A percentile compares a stretch with the other conserved stretches of the same genome.
These are phyloP conservation scores for Pythium brachiatum DNA, from an alignment of 352 stramenopile genomes.

Conservation along the genomic window DNA sequence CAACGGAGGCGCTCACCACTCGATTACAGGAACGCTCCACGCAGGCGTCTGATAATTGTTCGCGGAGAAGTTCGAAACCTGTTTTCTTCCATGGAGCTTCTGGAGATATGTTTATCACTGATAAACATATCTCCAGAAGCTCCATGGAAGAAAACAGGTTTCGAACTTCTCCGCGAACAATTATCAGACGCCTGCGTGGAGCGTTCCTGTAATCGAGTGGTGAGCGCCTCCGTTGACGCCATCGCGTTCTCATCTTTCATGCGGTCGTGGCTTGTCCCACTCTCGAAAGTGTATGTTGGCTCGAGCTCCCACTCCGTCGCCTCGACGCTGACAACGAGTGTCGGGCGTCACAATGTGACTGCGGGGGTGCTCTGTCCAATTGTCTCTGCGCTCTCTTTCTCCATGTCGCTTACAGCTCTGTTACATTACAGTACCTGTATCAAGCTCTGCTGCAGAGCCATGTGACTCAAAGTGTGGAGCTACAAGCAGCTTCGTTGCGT, in stretches of 20 bases:
- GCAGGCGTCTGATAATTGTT: neutral
- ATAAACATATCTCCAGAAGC: too few relatives aligned
- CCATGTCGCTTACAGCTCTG: neutral
- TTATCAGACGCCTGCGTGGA: neutral
- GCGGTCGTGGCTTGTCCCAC: conserved; percentile 6
- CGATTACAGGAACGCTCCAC: too few relatives aligned
- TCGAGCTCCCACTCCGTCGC: conserved; percentile 9
- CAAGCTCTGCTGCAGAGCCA: neutral
- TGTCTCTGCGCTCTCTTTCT: neutral
- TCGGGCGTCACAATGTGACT: neutral
- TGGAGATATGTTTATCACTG: too few relatives aligned
- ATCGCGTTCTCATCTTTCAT: too few relatives aligned
- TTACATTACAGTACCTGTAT: too few relatives aligned
- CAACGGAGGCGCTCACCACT: neutral
- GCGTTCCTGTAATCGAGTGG: too few relatives aligned
- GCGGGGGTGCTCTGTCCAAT: neutral
- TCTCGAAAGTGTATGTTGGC: conserved; percentile 29
- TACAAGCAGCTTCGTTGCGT: neutral
- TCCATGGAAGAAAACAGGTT: conserved; percentile 3
- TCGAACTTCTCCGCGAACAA: neutral
- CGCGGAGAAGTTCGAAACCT: neutral
- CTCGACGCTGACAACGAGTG: conserved; percentile 9
- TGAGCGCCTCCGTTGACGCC: neutral
- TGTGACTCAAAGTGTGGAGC: neutral
- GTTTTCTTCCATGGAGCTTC: conserved; percentile 3